Base-by-base conservation (phyloP, 768 basidiomycete genomes). In the Pisolithus albus region DNA sequence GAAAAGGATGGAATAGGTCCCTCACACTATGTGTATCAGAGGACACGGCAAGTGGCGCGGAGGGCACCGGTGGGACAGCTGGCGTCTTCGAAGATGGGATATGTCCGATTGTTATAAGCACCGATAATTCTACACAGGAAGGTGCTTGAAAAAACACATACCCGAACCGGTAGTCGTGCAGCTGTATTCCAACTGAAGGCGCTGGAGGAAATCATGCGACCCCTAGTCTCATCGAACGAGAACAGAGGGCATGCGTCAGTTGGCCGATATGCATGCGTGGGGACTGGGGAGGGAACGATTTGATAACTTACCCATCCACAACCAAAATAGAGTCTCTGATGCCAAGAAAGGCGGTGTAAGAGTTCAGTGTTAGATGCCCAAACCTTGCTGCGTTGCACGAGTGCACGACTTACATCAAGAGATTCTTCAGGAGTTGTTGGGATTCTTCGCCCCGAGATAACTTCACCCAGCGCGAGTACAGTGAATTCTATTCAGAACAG, bases 391-490 rank as follows among this genome's bases (percentile, higher is more conserved):
- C 47, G n/a, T 11, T 18, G 15, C n/a, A 46, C 7, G 11, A 3
- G 5, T 16, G 24, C 2, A 19, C 9, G 18, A 43, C 67, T 57
- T 34, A 67, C 65, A 67, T 67, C 50, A 63, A 69, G 26, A 67
- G 65, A 4, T 47, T 32, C 2, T 56, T 18, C 11, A 64, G 65
- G 18, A 67, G 61, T 16, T 47, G 51, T 51, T 45, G 50, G 9
- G 59, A 53, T 26, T 69, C 58, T 2, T 62, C 67, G 24, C 59
- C 44, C 34, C 56, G 52, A 19, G 59, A 63, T 2, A 67, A 10
- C 37, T 59, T 59, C 49, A 56, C 47, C 65, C 65, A 66, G 10
- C 64, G 56, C 8, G 16, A 51, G 50, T 67, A 53, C n/a, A 67
- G 40, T 2, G 56, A 49, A 23, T 61, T 57, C 66, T 66, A 37